A percentile compares a stretch with the other conserved stretches of the same genome.
phyloP scores from a whole-genome alignment of 2,329 filamentous ascomycete genomes.

The Aspergillus felis region DNA sequence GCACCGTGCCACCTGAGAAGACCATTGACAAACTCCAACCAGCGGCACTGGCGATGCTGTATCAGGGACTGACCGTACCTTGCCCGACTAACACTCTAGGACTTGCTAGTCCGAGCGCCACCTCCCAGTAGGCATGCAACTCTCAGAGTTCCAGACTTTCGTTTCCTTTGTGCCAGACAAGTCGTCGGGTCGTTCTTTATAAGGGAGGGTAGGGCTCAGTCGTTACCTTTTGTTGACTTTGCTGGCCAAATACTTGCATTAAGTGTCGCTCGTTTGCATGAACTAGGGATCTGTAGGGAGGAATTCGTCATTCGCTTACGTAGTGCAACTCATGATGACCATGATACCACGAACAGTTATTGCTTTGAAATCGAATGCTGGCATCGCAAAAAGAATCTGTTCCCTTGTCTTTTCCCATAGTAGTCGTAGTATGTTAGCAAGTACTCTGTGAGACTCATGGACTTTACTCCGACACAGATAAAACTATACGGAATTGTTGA shows the following conservation, averaged over 20 bases:
- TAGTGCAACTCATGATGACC: not conserved
- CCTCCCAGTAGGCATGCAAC: not conserved
- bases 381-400: not conserved
- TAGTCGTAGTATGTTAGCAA: not conserved
- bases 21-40: constrained; percentile 35
- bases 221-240: not conserved
- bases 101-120: not conserved
- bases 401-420: not conserved
- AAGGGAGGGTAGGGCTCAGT: not conserved
- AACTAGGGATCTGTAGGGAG: not conserved
- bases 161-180: not conserved
- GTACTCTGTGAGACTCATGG: not conserved
- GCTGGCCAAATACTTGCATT: not conserved
- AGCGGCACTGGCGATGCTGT: constrained; percentile 27
- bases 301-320: not conserved
- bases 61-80: constrained; percentile 25
- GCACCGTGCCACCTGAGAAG: constrained; percentile 41
- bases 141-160: not conserved
- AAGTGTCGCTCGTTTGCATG: not conserved
- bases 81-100: constrained; percentile 28
- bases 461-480: not conserved
- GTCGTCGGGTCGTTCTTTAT: not conserved
- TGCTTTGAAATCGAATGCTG: not conserved
- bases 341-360: not conserved
- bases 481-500: not conserved